phyloP scores from a whole-genome alignment of 768 basidiomycete species.

The Mycena indigotica region DNA sequence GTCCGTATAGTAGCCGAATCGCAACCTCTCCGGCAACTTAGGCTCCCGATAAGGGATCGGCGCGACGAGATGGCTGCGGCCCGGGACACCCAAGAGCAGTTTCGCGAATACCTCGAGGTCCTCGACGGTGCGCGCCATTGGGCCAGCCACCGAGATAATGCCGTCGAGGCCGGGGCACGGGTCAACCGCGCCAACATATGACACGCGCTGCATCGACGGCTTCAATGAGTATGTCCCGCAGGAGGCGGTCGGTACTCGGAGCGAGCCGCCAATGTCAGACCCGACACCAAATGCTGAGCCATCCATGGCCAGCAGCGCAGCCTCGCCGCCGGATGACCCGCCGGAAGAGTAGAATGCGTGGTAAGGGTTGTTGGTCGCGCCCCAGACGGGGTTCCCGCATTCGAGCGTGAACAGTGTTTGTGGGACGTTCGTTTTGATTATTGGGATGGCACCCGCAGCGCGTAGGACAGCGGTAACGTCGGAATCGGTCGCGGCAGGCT shows the following conservation, averaged over 20 bases:
- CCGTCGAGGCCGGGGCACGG: slow-evolving; percentile 28
- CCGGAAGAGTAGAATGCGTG: slow-evolving; percentile 41
- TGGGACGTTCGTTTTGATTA: slow-evolving; percentile 74
- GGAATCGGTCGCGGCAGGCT: slow-evolving; percentile 46
- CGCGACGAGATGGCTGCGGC: not conserved
- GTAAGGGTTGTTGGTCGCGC: slow-evolving; percentile 57
- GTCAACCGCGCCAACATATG: slow-evolving; percentile 46
- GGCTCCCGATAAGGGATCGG: slow-evolving; percentile 11
- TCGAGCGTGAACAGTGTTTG: slow-evolving; percentile 62
- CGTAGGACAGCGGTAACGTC: slow-evolving; percentile 40
- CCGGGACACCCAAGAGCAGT: slow-evolving; percentile 8
- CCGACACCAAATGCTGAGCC: slow-evolving; percentile 66
- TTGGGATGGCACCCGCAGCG: slow-evolving; percentile 61
- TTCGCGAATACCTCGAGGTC: slow-evolving; percentile 16
- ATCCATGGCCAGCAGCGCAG: slow-evolving; percentile 60
- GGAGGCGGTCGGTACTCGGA: slow-evolving; percentile 67
- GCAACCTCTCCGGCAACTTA: slow-evolving; percentile 26
- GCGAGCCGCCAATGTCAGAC: slow-evolving; percentile 70
- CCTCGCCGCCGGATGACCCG: slow-evolving; percentile 65
- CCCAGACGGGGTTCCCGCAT: slow-evolving; percentile 60
- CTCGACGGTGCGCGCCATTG: slow-evolving; percentile 16
- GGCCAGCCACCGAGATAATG: slow-evolving; percentile 9
- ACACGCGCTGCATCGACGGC: slow-evolving; percentile 49
- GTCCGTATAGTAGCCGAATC: slow-evolving; percentile 35
- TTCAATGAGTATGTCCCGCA: slow-evolving; percentile 65